Conservation (phyloP, 768 basidiomycete species). For the Boletus patriciae region DNA sequence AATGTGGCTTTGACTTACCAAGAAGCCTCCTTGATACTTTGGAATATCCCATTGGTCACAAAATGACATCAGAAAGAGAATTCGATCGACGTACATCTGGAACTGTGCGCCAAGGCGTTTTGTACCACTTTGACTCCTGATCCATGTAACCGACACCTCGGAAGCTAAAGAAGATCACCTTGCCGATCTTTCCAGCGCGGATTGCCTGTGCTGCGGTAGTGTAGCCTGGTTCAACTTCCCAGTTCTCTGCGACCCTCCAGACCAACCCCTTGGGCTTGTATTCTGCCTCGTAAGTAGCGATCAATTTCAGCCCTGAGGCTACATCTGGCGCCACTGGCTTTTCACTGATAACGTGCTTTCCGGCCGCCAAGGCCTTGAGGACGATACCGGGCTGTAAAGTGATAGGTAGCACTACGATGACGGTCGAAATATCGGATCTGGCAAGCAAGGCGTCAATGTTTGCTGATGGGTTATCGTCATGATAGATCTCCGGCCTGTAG, state of each 20-base stretch:
- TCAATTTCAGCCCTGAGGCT: constrained; percentile 57
- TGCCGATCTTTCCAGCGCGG: constrained; percentile 64
- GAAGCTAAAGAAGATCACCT: constrained; percentile 65
- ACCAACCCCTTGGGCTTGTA: constrained; percentile 69
- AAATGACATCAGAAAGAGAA: neutral
- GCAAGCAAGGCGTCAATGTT: constrained; percentile 65
- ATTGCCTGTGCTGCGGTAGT: constrained; percentile 46
- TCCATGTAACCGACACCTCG: constrained; percentile 53
- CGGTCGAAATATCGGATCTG: constrained; percentile 66
- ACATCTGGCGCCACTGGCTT: constrained; percentile 82
- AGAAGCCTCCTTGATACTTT: constrained; percentile 79
- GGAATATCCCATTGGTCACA: neutral
- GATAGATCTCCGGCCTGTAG: constrained; percentile 50
- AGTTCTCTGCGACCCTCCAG: constrained; percentile 84
- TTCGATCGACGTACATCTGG: constrained; percentile 59
- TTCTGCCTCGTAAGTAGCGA: constrained; percentile 60
- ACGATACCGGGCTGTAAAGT: constrained; percentile 69
- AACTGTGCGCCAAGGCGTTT: constrained; percentile 79
- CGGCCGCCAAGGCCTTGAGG: constrained; percentile 60
- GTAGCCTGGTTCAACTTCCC: constrained; percentile 63
- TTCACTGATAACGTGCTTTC: constrained; percentile 88
- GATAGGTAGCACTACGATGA: constrained; percentile 79
- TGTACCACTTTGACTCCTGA: constrained; percentile 70
- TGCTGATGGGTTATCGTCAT: constrained; percentile 47
- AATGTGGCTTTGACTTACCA: constrained; percentile 49